Evolutionary conservation across 441 rosid species (phyloP).

Genomic region (Pelargonium cotyledonis): DNA sequence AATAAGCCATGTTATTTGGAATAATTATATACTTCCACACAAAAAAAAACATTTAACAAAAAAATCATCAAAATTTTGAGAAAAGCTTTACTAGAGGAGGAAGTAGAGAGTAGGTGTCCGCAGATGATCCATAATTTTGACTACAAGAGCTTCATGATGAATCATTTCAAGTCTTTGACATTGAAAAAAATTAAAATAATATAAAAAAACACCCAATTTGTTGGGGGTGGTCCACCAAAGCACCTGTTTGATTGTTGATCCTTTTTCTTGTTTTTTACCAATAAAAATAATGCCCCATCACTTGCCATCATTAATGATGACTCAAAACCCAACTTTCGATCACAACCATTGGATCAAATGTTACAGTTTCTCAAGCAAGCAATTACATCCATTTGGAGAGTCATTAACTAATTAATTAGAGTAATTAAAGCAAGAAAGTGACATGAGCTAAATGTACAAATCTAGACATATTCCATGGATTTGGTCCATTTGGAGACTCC

Average conservation of each 20-base stretch:
- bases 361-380: not conserved
- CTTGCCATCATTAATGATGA: not conserved
- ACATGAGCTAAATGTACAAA: slow-evolving; percentile 28
- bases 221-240: not conserved
- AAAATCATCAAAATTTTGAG: too few species aligned
- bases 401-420: not conserved
- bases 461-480: slow-evolving; percentile 21
- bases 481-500: slow-evolving; percentile 27
- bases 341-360: not conserved
- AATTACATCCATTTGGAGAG: slow-evolving; percentile 14
- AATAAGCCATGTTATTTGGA: too few species aligned
- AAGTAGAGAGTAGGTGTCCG: too few species aligned
- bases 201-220: not conserved
- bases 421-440: not conserved
- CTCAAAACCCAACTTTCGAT: not conserved
- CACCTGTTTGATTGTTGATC: not conserved
- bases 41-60: too few species aligned
- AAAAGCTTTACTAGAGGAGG: too few species aligned
- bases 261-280: not conserved
- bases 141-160: too few species aligned
- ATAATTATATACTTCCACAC: too few species aligned
- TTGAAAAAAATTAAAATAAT: too few species aligned
- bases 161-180: too few species aligned
- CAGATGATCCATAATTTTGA: too few species aligned
- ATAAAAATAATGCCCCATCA: not conserved